Evolutionary conservation across 805 yeast genomes (phyloP).

Genomic region (Isabelozyma rhagii): DNA sequence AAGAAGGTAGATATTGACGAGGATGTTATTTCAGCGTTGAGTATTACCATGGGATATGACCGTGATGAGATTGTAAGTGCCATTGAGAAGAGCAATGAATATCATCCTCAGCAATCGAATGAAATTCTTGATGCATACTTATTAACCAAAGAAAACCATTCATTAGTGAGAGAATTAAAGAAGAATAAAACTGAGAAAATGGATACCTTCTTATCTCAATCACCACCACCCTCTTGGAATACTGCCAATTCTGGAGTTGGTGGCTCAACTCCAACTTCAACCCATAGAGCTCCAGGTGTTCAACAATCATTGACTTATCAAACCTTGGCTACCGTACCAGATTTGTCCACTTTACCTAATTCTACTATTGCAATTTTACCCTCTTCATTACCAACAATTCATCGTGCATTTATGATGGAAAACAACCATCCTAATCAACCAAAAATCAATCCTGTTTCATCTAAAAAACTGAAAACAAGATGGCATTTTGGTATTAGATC

Average conservation of each 20-base stretch:
- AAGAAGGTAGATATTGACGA: slow-evolving; percentile 60
- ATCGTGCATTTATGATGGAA: slow-evolving; percentile 86
- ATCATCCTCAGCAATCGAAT: slow-evolving; percentile 36
- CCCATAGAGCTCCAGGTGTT: slow-evolving; percentile 39
- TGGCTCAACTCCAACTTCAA: slow-evolving; percentile 19
- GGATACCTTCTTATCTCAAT: slow-evolving; percentile 57
- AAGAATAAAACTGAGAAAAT: slow-evolving; percentile 46
- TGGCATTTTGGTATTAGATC: slow-evolving; percentile 99
- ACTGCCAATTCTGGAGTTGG: slow-evolving; percentile 7
- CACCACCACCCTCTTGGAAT: slow-evolving; percentile 55
- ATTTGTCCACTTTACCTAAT: slow-evolving; percentile 53
- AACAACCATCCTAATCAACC: slow-evolving; percentile 21
- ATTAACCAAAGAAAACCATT: slow-evolving; percentile 74
- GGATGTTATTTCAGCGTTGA: slow-evolving; percentile 68
- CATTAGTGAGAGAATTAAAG: slow-evolving; percentile 65
- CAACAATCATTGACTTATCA: slow-evolving; percentile 46
- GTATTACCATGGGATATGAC: slow-evolving; percentile 86
- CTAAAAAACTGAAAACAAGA: slow-evolving; percentile 86
- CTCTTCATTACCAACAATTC: slow-evolving; percentile 90
- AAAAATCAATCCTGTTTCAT: slow-evolving; percentile 50
- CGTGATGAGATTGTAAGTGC: slow-evolving; percentile 79
- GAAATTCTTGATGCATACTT: slow-evolving; percentile 87
- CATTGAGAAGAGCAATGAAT: slow-evolving; percentile 48
- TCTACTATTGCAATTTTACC: slow-evolving; percentile 92
- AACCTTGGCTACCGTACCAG: slow-evolving; percentile 45